Percentiles rank a stretch among this genome's conserved stretches.
phyloP scores from a whole-genome alignment of 2,329 filamentous ascomycete genomes.

The Penicillium sp. region DNA sequence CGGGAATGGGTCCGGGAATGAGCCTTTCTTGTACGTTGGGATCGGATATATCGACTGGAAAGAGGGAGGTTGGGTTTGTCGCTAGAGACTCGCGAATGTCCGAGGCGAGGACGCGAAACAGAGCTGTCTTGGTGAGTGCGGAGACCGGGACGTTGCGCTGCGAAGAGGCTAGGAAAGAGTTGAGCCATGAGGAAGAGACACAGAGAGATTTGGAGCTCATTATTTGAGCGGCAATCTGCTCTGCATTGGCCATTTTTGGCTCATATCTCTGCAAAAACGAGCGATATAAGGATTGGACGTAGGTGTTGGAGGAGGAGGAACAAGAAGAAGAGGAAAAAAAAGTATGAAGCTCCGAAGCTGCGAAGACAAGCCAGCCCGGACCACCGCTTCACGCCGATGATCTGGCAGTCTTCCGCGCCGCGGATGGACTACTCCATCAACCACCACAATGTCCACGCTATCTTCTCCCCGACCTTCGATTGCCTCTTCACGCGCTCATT shows the following conservation, averaged over 20 bases:
- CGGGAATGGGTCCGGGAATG: slow-evolving; percentile 68
- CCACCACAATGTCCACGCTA: slow-evolving; percentile 60
- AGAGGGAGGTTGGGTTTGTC: slow-evolving; percentile 51
- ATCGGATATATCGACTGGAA: slow-evolving; percentile 66
- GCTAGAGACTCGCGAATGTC: slow-evolving; percentile 71
- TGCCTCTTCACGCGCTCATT: slow-evolving; percentile 60
- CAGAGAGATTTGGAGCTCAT: slow-evolving; percentile 61
- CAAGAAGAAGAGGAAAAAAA: slow-evolving; percentile 15
- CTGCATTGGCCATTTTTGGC: slow-evolving; percentile 36
- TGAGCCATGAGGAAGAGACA: slow-evolving; percentile 68
- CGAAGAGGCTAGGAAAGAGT: slow-evolving; percentile 63
- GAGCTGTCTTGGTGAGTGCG: slow-evolving; percentile 77
- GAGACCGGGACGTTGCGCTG: slow-evolving; percentile 66
- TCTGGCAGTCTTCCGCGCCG: slow-evolving; percentile 17
- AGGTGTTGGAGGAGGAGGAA: slow-evolving; percentile 15
- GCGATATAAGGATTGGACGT: neutral
- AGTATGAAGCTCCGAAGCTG: slow-evolving; percentile 8
- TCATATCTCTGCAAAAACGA: neutral
- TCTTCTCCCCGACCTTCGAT: slow-evolving; percentile 65
- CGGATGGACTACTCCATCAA: slow-evolving; percentile 2
- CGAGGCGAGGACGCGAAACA: slow-evolving; percentile 77
- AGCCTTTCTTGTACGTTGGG: slow-evolving; percentile 60
- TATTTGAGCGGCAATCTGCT: slow-evolving; percentile 59
- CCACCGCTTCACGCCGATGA: slow-evolving; percentile 35
- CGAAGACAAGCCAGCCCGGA: slow-evolving; percentile 32